phyloP scores from a whole-genome alignment of 2,329 filamentous ascomycete species.

The Ophiobolus disseminans region DNA sequence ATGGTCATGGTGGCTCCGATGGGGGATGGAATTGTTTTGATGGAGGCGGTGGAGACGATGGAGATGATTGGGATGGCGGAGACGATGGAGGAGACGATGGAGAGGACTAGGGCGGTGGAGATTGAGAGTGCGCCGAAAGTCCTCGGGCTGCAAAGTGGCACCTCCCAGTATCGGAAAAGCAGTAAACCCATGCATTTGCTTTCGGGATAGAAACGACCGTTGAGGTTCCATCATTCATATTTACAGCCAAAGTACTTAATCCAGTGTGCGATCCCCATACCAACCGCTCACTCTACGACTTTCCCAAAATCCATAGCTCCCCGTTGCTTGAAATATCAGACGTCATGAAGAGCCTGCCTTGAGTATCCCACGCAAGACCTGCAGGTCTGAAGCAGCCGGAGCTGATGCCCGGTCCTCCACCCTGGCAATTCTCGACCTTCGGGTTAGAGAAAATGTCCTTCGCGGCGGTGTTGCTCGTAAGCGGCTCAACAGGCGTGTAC shows the following conservation, averaged over 20 bases:
- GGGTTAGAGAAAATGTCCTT: constrained; percentile 64
- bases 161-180: no score
- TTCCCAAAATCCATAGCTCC: constrained; percentile 42
- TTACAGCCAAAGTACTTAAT: no score
- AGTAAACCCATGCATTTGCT: no score
- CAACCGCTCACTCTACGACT: constrained; percentile 22
- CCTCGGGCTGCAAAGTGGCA: no score
- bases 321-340: constrained; percentile 32
- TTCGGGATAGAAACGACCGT: background rate
- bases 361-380: constrained; percentile 58
- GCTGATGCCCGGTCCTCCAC: constrained; percentile 39
- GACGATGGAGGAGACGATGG: no score
- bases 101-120: no score
- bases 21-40: no score
- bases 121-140: no score
- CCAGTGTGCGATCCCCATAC: background rate
- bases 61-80: no score
- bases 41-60: no score
- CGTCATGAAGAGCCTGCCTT: constrained; percentile 66
- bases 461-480: constrained; percentile 57
- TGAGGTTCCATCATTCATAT: background rate
- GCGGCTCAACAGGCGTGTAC: constrained; percentile 50
- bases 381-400: constrained; percentile 67
- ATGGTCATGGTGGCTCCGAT: no score
- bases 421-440: constrained; percentile 60